These are phyloP conservation scores for Talaromyces proteolyticus DNA, from an alignment of 495 filamentous ascomycete species.

Conservation along the genomic window DNA sequence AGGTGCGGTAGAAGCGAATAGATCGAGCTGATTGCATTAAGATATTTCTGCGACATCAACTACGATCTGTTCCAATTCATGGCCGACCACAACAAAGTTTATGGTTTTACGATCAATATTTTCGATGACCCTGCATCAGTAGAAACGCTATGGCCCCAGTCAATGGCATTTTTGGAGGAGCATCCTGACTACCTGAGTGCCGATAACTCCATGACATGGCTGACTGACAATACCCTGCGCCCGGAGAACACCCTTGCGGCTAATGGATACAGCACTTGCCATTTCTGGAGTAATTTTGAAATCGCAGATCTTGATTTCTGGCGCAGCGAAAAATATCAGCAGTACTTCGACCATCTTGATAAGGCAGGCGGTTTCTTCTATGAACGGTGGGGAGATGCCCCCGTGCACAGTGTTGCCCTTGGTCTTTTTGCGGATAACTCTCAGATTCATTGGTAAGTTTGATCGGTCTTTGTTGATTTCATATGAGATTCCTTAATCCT, in stretches of 20 bases:
- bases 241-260: slow-evolving; percentile 74
- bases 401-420: slow-evolving; percentile 90
- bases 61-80: slow-evolving; percentile 99
- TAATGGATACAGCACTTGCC: slow-evolving; percentile 94
- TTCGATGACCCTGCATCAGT: slow-evolving; percentile 87
- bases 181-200: slow-evolving; percentile 76
- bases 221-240: slow-evolving; percentile 68
- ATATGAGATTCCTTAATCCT: too few relatives aligned
- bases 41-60: slow-evolving; percentile 96
- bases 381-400: slow-evolving; percentile 88
- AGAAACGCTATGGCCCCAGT: slow-evolving; percentile 88
- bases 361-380: slow-evolving; percentile 88
- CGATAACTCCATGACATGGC: slow-evolving; percentile 83
- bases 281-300: slow-evolving; percentile 99
- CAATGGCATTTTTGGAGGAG: slow-evolving; percentile 75
- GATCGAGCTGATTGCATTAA: not conserved
- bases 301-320: slow-evolving; percentile 95
- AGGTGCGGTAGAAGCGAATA: not conserved
- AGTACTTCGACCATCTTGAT: slow-evolving; percentile 96
- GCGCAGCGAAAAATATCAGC: slow-evolving; percentile 82
- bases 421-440: slow-evolving; percentile 86
- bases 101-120: slow-evolving; percentile 97
- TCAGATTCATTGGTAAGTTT: slow-evolving; percentile 88
- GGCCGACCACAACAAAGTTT: slow-evolving; percentile 95
- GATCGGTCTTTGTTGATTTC: slow-evolving; percentile 9